These are phyloP conservation scores for Candida sakaeoensis DNA, from an alignment of 805 yeast species.

Conservation along the genomic window DNA sequence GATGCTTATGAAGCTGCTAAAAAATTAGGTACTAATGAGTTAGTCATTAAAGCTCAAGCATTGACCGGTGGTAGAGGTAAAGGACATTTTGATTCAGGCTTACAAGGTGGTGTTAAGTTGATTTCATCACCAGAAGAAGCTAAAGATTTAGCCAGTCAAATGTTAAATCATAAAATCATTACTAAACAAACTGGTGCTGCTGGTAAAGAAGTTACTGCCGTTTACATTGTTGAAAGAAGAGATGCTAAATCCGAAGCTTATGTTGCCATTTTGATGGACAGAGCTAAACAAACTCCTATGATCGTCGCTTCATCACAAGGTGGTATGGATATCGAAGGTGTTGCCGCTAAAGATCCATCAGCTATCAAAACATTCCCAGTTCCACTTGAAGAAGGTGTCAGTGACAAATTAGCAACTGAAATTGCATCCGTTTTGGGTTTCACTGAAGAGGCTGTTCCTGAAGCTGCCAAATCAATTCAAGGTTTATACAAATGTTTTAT, in stretches of 20 bases:
- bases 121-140: constrained; percentile 85
- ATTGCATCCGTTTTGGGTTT: constrained; percentile 82
- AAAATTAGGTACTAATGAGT: constrained; percentile 67
- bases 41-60: constrained; percentile 98
- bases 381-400: constrained; percentile 73
- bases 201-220: constrained; percentile 96
- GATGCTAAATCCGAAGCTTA: constrained; percentile 94
- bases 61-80: constrained; percentile 99
- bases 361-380: constrained; percentile 88
- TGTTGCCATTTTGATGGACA: constrained; percentile 91
- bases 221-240: constrained; percentile 91
- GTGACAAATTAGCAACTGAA: constrained; percentile 68
- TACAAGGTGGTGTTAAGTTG: constrained; percentile 94
- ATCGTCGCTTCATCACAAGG: constrained; percentile 97
- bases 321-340: constrained; percentile 99
- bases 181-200: constrained; percentile 98
- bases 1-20: constrained; percentile 84
- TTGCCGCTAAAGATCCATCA: constrained; percentile 84
- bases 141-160: constrained; percentile 75
- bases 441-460: constrained; percentile 69
- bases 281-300: constrained; percentile 84
- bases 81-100: constrained; percentile 94
- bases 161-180: constrained; percentile 89
- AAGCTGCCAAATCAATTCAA: constrained; percentile 84
- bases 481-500: constrained; percentile 84